Conservation (phyloP, 257 asterid species). For the Solanum virginianum region DNA sequence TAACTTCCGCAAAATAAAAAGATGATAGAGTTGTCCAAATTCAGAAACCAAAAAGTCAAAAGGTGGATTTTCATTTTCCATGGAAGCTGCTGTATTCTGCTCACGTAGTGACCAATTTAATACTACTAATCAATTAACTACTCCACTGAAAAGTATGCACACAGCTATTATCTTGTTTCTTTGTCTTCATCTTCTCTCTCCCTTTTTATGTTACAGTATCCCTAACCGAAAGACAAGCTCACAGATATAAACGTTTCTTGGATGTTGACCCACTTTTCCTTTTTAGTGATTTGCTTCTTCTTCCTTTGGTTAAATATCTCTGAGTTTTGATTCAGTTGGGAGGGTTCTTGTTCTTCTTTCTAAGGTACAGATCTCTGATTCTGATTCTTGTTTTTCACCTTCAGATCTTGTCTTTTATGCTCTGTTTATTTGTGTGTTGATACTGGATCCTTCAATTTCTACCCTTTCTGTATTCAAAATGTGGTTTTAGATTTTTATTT, state of each 20-base stretch:
- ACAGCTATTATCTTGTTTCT: not conserved
- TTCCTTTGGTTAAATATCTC: not conserved
- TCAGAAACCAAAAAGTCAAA: not conserved
- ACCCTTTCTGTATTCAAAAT: not conserved
- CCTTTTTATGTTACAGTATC: not conserved
- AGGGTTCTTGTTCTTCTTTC: not conserved
- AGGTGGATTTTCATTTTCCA: not conserved
- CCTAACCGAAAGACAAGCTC: not conserved
- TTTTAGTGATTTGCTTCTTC: constrained; percentile 17
- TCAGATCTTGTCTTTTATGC: constrained; percentile 5
- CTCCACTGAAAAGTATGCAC: constrained; percentile 4
- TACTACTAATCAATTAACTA: not conserved
- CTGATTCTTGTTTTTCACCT: not conserved
- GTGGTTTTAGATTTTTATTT: not conserved
- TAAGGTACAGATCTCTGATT: constrained; percentile 24
- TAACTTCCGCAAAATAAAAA: not conserved
- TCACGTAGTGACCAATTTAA: not conserved
- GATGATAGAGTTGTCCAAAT: not conserved
- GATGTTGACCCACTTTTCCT: constrained; percentile 11
- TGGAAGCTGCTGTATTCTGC: not conserved
- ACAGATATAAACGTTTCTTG: not conserved
- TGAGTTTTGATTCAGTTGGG: not conserved
- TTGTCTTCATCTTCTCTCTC: not conserved
- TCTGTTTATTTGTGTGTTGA: not conserved
- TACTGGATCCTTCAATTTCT: not conserved